phyloP scores from a whole-genome alignment of 768 basidiomycete genomes.

The Trametes elegans region DNA sequence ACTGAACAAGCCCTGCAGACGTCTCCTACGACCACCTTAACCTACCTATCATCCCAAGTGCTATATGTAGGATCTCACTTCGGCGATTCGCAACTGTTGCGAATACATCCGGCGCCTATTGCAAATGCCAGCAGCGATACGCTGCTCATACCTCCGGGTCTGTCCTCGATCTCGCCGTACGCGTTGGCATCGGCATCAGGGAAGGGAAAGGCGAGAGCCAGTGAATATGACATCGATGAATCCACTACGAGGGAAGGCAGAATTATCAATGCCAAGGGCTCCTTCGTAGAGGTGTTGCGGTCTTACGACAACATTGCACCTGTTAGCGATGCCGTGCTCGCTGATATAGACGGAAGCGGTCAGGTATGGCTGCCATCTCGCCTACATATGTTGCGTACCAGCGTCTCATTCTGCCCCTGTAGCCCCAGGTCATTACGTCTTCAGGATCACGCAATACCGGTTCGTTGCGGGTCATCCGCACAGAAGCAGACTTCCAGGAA shows the following conservation, averaged over 20 bases:
- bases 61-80: constrained; percentile 80
- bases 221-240: constrained; percentile 31
- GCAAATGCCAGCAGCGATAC: constrained; percentile 41
- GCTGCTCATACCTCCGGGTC: constrained; percentile 48
- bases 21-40: constrained; percentile 68
- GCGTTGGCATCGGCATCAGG: constrained; percentile 26
- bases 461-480: constrained; percentile 72
- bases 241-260: constrained; percentile 40
- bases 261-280: constrained; percentile 52
- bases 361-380: constrained; percentile 47
- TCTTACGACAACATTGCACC: constrained; percentile 79
- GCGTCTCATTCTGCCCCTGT: not conserved
- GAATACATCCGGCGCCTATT: constrained; percentile 48
- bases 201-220: constrained; percentile 38
- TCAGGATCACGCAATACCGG: constrained; percentile 81
- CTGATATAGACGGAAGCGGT: constrained; percentile 67
- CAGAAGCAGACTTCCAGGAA: constrained; percentile 78
- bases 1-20: constrained; percentile 40
- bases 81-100: constrained; percentile 77
- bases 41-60: constrained; percentile 67
- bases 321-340: constrained; percentile 75
- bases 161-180: constrained; percentile 41
- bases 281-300: constrained; percentile 59
- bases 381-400: not conserved
- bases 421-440: constrained; percentile 84